These are phyloP conservation scores for Suhomyces wounanorum DNA, from an alignment of 1,139 yeast genomes.

Conservation along the genomic window DNA sequence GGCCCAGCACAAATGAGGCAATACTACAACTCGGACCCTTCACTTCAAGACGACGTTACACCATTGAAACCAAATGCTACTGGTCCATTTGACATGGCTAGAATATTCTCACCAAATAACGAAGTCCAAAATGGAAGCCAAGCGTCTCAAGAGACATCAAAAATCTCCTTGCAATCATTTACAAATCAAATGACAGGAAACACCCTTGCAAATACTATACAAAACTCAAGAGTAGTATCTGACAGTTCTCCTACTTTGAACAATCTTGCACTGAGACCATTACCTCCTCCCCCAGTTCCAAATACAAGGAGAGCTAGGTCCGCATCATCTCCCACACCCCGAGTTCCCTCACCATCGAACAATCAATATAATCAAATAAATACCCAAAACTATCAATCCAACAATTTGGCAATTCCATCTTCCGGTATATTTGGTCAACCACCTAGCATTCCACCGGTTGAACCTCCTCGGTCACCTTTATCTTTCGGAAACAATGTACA, in stretches of 20 bases:
- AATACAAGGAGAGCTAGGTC: constrained; percentile 41
- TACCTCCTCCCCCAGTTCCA: constrained; percentile 46
- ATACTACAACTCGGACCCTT: constrained; percentile 11
- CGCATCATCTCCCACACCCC: constrained; percentile 47
- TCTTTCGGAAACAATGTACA: background rate
- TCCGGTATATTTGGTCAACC: constrained; percentile 3
- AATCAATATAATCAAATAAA: constrained; percentile 13
- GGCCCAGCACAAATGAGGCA: constrained; percentile 31
- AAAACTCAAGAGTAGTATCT: constrained; percentile 29
- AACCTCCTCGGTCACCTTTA: constrained; percentile 22
- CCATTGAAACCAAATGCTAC: constrained; percentile 40
- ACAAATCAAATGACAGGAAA: constrained; percentile 50
- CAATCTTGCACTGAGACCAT: constrained; percentile 22
- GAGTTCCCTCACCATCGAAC: constrained; percentile 22
- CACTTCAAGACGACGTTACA: constrained; percentile 11
- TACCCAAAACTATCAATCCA: constrained; percentile 1
- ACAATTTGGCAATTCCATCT: constrained; percentile 6
- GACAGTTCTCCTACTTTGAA: constrained; percentile 22
- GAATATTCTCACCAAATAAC: constrained; percentile 27
- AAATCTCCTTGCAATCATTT: constrained; percentile 42
- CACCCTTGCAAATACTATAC: constrained; percentile 41
- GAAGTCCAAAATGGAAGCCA: constrained; percentile 6
- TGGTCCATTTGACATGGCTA: constrained; percentile 43
- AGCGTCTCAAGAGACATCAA: constrained; percentile 32
- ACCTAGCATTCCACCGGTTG: constrained; percentile 21